Base-by-base conservation (phyloP, 805 yeast species). In the Candida easanensis region DNA sequence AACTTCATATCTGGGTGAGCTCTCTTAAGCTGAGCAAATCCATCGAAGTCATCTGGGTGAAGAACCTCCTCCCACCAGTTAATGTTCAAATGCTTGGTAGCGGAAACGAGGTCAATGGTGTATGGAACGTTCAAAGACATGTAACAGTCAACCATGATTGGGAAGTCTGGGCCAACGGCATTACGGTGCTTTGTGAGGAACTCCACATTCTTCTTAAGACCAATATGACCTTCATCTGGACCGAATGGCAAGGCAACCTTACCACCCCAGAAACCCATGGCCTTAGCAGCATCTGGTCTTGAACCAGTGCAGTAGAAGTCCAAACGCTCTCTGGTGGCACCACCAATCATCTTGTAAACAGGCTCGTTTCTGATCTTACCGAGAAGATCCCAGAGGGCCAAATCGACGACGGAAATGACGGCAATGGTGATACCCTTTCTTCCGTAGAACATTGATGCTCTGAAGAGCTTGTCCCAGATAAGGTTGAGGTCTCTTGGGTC, bases 1-100 rank as follows among this genome's bases (percentile, higher is more conserved):
- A 72, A 71, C 52, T 73, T 73, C 51, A 69, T 60, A 45, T 64
- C 59, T 45, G 77, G 77, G 47, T 66, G 69, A 11, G 78, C 77
- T 45, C 68, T 61, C 62, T 72, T 72, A 42, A 73, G 56, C 46
- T 57, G 63, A 14, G 69, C 72, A 52, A 65, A 73, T 5, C 77
- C 77, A 41, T 72, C 77, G 50, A 63, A 61, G 52, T 73, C 79
- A 56, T 73, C 79, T 38, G 79, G 79, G 51, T 71, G 77, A 38
- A 73, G 61, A 22, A 70, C 72, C 54, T 73, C 78, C 53, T 73
- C 79, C 59, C 70, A 72, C 78, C 78, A 73, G 61, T 73, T 73
- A 56, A 73, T 70, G 53, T 72, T 66, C 54, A 73, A 60, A 50
- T 73, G 73, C 42, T 63, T 57, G 19, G 74, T 66, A 8, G 74